A percentile compares a stretch with the other conserved stretches of the same genome.
phyloP scores from a whole-genome alignment of 257 asterid species.

The Perilla frutescens region DNA sequence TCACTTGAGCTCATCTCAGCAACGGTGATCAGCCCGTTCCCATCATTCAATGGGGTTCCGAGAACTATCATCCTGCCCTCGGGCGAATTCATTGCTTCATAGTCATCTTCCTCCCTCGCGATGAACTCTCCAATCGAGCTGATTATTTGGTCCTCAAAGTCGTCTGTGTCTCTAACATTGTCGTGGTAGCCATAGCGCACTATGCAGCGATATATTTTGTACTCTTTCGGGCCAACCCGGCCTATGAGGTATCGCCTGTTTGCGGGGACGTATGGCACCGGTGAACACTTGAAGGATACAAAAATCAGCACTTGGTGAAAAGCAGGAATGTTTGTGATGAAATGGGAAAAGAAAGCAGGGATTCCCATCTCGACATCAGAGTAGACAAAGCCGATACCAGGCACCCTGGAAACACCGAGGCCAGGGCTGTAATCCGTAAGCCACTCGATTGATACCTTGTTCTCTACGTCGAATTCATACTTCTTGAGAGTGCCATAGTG shows the following conservation, averaged over 20 bases:
- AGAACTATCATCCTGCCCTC: conserved; percentile 77
- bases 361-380: conserved; percentile 73
- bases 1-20: conserved; percentile 29
- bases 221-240: conserved; percentile 77
- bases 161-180: conserved; percentile 63
- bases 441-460: conserved; percentile 87
- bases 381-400: conserved; percentile 89
- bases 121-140: conserved; percentile 84
- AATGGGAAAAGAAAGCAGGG: conserved; percentile 89
- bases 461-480: conserved; percentile 71
- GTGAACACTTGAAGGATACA: conserved; percentile 79
- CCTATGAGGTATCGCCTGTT: conserved; percentile 73
- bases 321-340: conserved; percentile 88
- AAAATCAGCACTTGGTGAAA: conserved; percentile 80
- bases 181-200: conserved; percentile 81
- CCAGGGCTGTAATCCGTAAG: conserved; percentile 78
- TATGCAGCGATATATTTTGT: conserved; percentile 76
- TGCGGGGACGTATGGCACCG: conserved; percentile 67
- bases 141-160: conserved; percentile 81
- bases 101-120: conserved; percentile 60
- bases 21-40: conserved; percentile 58
- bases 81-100: conserved; percentile 51
- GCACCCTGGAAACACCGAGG: conserved; percentile 78
- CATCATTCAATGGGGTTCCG: conserved; percentile 57
- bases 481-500: conserved; percentile 90